phyloP scores from a whole-genome alignment of 2,329 filamentous ascomycete species.

The Fusarium decemcellulare region DNA sequence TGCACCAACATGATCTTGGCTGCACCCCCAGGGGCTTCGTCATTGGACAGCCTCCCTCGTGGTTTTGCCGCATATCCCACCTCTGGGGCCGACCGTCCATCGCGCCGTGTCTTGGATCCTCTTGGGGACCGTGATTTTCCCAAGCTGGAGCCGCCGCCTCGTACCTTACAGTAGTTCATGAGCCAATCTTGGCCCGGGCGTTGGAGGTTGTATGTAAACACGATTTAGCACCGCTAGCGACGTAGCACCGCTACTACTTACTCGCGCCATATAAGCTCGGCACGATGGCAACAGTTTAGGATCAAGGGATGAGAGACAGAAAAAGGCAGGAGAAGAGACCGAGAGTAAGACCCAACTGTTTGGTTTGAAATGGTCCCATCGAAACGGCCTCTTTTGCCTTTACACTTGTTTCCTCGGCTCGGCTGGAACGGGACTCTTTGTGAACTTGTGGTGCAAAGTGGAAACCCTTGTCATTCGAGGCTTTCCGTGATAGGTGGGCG shows the following conservation, averaged over 20 bases:
- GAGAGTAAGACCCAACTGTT: conserved; percentile 40
- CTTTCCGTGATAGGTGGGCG: conserved; percentile 47
- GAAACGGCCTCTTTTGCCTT: conserved; percentile 42
- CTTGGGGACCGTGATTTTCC: conserved; percentile 36
- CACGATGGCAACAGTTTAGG: not conserved
- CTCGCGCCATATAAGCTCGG: no score
- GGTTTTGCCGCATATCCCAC: conserved; percentile 10
- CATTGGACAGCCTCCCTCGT: conserved; percentile 31
- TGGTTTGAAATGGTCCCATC: conserved; percentile 50
- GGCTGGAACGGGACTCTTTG: conserved; percentile 36
- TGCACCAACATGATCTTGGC: conserved; percentile 19
- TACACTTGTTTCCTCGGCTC: conserved; percentile 16
- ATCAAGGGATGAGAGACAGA: conserved; percentile 1
- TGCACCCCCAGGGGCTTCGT: conserved; percentile 24
- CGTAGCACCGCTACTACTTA: no score
- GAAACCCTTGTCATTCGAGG: conserved; percentile 32
- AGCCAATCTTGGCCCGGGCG: conserved; percentile 30
- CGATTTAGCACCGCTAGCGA: conserved; percentile 10
- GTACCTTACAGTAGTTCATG: conserved; percentile 18
- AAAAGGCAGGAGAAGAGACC: no score
- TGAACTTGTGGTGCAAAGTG: conserved; percentile 17
- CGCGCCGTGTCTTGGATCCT: conserved; percentile 31
- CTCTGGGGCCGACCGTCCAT: conserved; percentile 19
- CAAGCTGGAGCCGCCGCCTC: conserved; percentile 32
- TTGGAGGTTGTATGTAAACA: conserved; percentile 16